Conservation (phyloP, 2,329 filamentous ascomycete genomes). For the Fusarium sambucinum region DNA sequence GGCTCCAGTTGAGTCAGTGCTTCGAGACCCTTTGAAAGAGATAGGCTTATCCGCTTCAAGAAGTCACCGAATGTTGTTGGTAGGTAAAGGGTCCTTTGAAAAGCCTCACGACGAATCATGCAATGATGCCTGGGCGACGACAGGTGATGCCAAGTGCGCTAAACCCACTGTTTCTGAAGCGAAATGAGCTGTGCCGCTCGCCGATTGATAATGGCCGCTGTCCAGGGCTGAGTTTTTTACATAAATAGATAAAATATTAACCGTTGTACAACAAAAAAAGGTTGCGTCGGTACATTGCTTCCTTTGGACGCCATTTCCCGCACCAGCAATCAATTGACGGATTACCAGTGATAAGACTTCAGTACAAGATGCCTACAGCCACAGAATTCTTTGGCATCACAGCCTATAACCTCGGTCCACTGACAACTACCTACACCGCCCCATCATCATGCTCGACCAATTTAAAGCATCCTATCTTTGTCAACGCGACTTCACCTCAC, state of each 20-base stretch:
- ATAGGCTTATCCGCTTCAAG: background rate
- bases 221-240: background rate
- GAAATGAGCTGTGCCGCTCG: background rate
- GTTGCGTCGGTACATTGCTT: background rate
- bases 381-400: conserved; percentile 10
- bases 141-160: background rate
- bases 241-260: background rate
- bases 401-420: background rate
- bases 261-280: background rate
- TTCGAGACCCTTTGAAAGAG: no score
- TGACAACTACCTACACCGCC: conserved; percentile 2
- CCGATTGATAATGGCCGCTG: rapidly evolving
- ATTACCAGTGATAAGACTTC: no score
- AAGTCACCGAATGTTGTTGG: background rate
- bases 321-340: no score
- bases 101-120: background rate
- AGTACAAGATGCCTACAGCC: background rate
- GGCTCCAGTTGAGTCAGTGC: no score
- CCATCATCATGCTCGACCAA: conserved; percentile 3
- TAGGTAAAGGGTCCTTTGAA: no score
- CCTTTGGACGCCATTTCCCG: no score
- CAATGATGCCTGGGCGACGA: background rate
- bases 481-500: background rate
- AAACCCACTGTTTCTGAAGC: rapidly evolving
- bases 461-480: background rate